phyloP scores from a whole-genome alignment of 345 rosid species.

The Aquilaria malaccensis region DNA sequence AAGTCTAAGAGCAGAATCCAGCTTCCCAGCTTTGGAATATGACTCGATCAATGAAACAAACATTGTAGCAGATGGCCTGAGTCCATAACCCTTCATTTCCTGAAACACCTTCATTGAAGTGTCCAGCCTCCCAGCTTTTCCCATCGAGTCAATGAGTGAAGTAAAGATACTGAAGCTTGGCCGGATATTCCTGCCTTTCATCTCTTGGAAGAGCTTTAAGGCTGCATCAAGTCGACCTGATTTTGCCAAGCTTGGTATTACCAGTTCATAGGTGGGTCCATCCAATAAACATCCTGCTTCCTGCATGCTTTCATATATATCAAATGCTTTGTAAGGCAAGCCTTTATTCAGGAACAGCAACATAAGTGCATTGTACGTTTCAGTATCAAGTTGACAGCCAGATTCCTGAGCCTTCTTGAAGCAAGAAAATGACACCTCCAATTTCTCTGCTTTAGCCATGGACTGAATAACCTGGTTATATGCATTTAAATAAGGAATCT shows the following conservation, averaged over 20 bases:
- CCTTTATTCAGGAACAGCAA: constrained; percentile 79
- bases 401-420: constrained; percentile 82
- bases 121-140: constrained; percentile 95
- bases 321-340: constrained; percentile 89
- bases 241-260: constrained; percentile 88
- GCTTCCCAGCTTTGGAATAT: constrained; percentile 84
- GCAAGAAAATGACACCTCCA: constrained; percentile 83
- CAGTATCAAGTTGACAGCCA: constrained; percentile 51
- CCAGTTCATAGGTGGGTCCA: constrained; percentile 76
- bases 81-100: constrained; percentile 81
- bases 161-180: constrained; percentile 66
- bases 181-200: constrained; percentile 63
- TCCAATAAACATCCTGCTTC: constrained; percentile 60
- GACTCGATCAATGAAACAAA: constrained; percentile 86
- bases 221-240: constrained; percentile 98
- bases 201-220: constrained; percentile 81
- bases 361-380: constrained; percentile 72
- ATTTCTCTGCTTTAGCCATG: constrained; percentile 84
- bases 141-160: constrained; percentile 91
- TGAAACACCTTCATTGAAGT: constrained; percentile 81
- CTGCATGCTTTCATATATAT: constrained; percentile 95
- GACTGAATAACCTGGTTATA: constrained; percentile 77
- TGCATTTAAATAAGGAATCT: constrained; percentile 37
- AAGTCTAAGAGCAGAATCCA: constrained; percentile 73
- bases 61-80: constrained; percentile 76